Base-by-base conservation (phyloP, 257 asterid species). In the Penstemon davidsonii region DNA sequence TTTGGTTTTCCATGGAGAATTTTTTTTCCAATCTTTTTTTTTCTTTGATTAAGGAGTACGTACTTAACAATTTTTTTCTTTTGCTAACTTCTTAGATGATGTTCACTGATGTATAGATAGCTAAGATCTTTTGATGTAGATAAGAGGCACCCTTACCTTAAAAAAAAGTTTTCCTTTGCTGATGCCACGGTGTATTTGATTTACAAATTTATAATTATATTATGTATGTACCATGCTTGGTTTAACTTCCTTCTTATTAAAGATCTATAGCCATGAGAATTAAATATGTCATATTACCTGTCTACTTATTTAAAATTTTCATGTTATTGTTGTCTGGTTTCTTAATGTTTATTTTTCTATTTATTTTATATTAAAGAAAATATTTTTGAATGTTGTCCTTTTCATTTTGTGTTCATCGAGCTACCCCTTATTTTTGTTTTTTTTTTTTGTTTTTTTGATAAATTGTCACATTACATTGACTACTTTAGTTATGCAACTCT, bases 141-240 rank as follows among this genome's bases (percentile, higher is more conserved):
- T 25, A 25, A 15, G 33, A 25, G 33, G 33, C 2, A 25, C 33
- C 33, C 33, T 25, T 25, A 25, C 33, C 33, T 25, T 1, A 25
- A 25, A 25, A 25, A 25, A 25, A 15, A 10, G 1, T 9, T 9
- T 49, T 6, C 3, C 54, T 43, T 15, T 10, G 46, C 47, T 47
- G 62, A 53, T 43, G 65, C 43, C 36, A 53, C 47, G 44, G 56
- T 68, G 33, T 25, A 25, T 25, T 47, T 44, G 60, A 10, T 39
- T 13, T 61, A 40, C 8, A 5, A 58, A 11, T n/a, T 7, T 45
- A 19, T 47, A 37, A 13, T 11, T 15, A 19, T 54, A 10, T 52
- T 15, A 37, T 54, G 33, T 43, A 66, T 59, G 58, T 61, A 42
- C 25, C 60, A 56, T 66, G 47, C 46, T 66, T 71, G 56, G 59